A percentile compares a stretch with the other conserved stretches of the same genome.
These are phyloP conservation scores for Oropetium thomaeum DNA, from an alignment of 176 grass and related monocot genomes.

Conservation along the genomic window DNA sequence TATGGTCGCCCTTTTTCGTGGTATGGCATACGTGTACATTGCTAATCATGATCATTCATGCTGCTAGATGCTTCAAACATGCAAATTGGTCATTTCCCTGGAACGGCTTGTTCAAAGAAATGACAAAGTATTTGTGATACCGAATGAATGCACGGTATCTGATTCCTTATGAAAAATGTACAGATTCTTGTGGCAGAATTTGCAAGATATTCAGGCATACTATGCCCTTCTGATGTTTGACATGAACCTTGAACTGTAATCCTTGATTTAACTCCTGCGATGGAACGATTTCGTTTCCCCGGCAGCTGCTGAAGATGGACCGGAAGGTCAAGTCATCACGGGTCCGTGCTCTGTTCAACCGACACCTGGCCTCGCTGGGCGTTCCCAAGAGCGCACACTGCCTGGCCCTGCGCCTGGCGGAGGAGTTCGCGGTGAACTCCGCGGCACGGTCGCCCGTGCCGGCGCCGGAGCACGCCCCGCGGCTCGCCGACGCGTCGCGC, in stretches of 20 bases:
- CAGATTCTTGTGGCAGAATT: background rate
- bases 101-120: background rate
- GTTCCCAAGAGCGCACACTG: conserved; percentile 86
- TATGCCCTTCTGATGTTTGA: background rate
- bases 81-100: background rate
- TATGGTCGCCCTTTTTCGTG: conserved; percentile 24
- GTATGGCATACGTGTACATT: conserved; percentile 6
- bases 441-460: conserved; percentile 74
- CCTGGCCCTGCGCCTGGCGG: conserved; percentile 58
- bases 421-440: conserved; percentile 84
- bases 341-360: conserved; percentile 53
- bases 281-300: background rate
- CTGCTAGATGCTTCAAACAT: background rate
- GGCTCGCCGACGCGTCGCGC: conserved; percentile 51
- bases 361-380: conserved; percentile 67
- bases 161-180: background rate
- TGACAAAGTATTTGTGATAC: too few relatives aligned
- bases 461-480: conserved; percentile 63
- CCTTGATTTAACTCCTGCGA: background rate
- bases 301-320: conserved; percentile 86
- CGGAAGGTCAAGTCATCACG: conserved; percentile 60
- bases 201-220: background rate
- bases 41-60: background rate
- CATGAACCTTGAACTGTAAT: too few relatives aligned
- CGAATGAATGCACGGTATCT: too few relatives aligned